A percentile compares a stretch with the other conserved stretches of the same genome.
Evolutionary conservation across 129 eudicot species (phyloP).

Genomic region (Flaveria trinervia): DNA sequence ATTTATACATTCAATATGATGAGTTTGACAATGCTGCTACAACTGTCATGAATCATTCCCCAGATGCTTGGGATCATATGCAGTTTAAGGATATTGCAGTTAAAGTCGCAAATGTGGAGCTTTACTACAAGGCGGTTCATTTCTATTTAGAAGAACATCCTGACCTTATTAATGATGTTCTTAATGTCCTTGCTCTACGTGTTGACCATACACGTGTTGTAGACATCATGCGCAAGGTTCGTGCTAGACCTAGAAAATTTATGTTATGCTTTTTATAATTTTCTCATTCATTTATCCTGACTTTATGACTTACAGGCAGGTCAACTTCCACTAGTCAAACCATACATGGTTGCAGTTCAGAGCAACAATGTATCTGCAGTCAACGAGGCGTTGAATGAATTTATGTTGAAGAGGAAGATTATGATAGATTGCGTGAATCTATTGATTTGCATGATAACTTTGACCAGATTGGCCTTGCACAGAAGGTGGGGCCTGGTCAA

Average conservation of each 20-base stretch:
- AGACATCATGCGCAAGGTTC: slow-evolving; percentile 98
- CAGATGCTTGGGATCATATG: slow-evolving; percentile 99
- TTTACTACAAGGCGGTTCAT: slow-evolving; percentile 94
- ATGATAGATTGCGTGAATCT: slow-evolving; percentile 92
- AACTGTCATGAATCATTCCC: slow-evolving; percentile 97
- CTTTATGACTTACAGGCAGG: slow-evolving; percentile 69
- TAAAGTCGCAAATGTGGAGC: slow-evolving; percentile 95
- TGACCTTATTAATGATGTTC: slow-evolving; percentile 92
- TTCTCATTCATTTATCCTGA: slow-evolving; percentile 7
- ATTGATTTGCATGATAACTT: slow-evolving; percentile 96
- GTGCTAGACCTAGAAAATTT: neutral
- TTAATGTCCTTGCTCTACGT: slow-evolving; percentile 96
- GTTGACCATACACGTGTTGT: slow-evolving; percentile 99
- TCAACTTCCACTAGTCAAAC: slow-evolving; percentile 89
- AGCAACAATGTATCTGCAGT: slow-evolving; percentile 98
- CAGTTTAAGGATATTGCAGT: slow-evolving; percentile 94
- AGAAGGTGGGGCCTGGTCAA: slow-evolving; percentile 56
- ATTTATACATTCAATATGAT: slow-evolving; percentile 82
- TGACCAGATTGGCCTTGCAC: slow-evolving; percentile 99
- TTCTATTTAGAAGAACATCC: slow-evolving; percentile 99
- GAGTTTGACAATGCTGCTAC: slow-evolving; percentile 99
- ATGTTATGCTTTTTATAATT: neutral
- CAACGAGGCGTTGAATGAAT: slow-evolving; percentile 96
- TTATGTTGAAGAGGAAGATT: slow-evolving; percentile 97
- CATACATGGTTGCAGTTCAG: slow-evolving; percentile 98